Conservation (phyloP, 108 stramenopile genomes). For the Chaetoceros tenuissimus region DNA sequence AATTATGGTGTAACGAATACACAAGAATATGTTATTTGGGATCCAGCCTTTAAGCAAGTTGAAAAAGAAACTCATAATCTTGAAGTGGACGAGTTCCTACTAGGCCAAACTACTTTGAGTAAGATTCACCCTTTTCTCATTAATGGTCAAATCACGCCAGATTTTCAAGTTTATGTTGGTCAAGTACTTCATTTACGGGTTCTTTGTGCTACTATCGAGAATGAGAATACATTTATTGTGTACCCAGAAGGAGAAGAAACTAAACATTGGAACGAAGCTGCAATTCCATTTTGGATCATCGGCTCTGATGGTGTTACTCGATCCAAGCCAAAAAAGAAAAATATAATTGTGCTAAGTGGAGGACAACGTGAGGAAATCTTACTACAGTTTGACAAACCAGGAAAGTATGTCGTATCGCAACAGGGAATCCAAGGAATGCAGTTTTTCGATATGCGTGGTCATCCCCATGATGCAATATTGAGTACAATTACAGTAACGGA, state of each 20-base stretch:
- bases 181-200: slow-evolving; percentile 24
- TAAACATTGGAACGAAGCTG: slow-evolving; percentile 17
- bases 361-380: slow-evolving; percentile 35
- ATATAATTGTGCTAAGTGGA: slow-evolving; percentile 28
- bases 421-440: slow-evolving; percentile 42
- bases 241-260: slow-evolving; percentile 21
- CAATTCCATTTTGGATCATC: slow-evolving; percentile 28
- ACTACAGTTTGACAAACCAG: slow-evolving; percentile 28
- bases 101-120: slow-evolving; percentile 30
- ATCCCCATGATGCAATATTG: slow-evolving; percentile 26
- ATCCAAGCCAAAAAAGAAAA: slow-evolving; percentile 5
- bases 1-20: slow-evolving; percentile 14
- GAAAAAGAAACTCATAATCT: slow-evolving; percentile 14
- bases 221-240: slow-evolving; percentile 40
- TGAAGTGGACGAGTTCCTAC: slow-evolving; percentile 35
- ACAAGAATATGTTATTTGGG: slow-evolving; percentile 38
- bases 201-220: slow-evolving; percentile 29
- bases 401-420: slow-evolving; percentile 29
- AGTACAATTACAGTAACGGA: slow-evolving; percentile 17
- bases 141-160: slow-evolving; percentile 26
- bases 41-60: slow-evolving; percentile 24
- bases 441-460: slow-evolving; percentile 41
- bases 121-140: slow-evolving; percentile 39
- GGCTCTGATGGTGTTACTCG: slow-evolving; percentile 29
- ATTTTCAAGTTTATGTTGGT: slow-evolving; percentile 4